Evolutionary conservation across 495 filamentous ascomycete genomes (phyloP).

Genomic region (Podospora pseudocomata): DNA sequence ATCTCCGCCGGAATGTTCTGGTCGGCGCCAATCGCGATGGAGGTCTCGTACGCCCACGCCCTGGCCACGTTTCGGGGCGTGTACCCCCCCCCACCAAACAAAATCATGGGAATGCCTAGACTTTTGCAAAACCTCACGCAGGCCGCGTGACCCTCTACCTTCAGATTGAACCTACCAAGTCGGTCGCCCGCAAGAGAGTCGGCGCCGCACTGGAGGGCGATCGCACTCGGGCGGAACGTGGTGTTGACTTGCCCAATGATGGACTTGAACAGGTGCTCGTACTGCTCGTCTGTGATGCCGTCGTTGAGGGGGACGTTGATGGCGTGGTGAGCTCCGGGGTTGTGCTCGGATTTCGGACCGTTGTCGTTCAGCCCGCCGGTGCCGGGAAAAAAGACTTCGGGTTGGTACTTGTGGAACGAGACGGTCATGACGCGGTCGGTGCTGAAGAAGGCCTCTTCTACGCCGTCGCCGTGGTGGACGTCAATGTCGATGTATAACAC

Average conservation of each 20-base stretch:
- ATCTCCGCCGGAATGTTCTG: slow-evolving; percentile 66
- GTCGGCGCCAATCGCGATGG: slow-evolving; percentile 76
- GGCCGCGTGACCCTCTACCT: slow-evolving; percentile 86
- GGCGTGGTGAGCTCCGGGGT: slow-evolving; percentile 86
- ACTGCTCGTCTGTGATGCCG: slow-evolving; percentile 91
- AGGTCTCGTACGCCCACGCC: slow-evolving; percentile 94
- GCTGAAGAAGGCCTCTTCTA: slow-evolving; percentile 96
- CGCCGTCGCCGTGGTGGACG: slow-evolving; percentile 96
- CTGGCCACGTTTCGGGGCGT: slow-evolving; percentile 96
- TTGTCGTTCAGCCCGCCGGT: slow-evolving; percentile 92
- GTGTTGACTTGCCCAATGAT: slow-evolving; percentile 72
- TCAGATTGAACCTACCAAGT: slow-evolving; percentile 92
- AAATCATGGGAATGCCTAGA: slow-evolving; percentile 71
- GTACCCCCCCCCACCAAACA: slow-evolving; percentile 94
- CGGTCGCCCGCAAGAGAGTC: slow-evolving; percentile 93
- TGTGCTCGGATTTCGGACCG: slow-evolving; percentile 76
- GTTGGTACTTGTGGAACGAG: slow-evolving; percentile 94
- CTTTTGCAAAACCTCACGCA: slow-evolving; percentile 86
- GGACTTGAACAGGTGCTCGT: slow-evolving; percentile 75
- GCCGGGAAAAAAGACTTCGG: slow-evolving; percentile 90
- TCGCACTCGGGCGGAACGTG: slow-evolving; percentile 75
- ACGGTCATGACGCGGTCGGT: slow-evolving; percentile 98
- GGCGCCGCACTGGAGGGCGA: slow-evolving; percentile 94
- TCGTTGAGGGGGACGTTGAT: slow-evolving; percentile 95
- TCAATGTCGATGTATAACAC: slow-evolving; percentile 98